Conservation (phyloP, 768 basidiomycete genomes). For the Sporobolomyces phaffii region DNA sequence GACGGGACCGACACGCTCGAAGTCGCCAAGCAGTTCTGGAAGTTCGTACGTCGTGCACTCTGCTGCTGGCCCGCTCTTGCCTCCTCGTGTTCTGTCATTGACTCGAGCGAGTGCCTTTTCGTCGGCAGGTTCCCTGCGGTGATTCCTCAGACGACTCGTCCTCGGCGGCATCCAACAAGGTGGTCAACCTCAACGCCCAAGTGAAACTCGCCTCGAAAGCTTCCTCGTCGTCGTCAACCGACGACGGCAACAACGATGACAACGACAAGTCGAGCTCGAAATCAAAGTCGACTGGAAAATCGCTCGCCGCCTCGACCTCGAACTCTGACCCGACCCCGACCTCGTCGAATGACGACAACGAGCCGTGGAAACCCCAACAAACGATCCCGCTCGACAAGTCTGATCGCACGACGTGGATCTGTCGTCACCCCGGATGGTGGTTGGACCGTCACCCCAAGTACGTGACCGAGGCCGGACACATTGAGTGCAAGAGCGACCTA, state of each 20-base stretch:
- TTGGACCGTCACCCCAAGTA: constrained; percentile 2
- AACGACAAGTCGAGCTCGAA: not conserved
- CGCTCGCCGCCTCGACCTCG: not conserved
- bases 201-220: constrained; percentile 6
- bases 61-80: not conserved
- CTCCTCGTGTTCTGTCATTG: not conserved
- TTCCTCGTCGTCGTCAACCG: not conserved
- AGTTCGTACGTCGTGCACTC: not conserved
- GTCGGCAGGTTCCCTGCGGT: constrained; percentile 29
- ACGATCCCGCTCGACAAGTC: constrained; percentile 8
- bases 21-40: constrained; percentile 32
- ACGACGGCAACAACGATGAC: not conserved
- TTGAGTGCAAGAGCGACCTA: constrained; percentile 28
- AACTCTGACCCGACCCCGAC: not conserved
- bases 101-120: too few species aligned
- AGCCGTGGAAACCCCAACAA: not conserved
- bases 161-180: not conserved
- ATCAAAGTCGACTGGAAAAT: not conserved
- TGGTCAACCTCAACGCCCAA: constrained; percentile 4
- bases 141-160: not conserved
- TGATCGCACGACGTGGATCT: constrained; percentile 25
- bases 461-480: constrained; percentile 1
- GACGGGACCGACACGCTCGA: constrained; percentile 28
- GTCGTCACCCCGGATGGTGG: constrained; percentile 13
- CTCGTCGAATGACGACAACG: not conserved